Percentiles rank a stretch among this genome's conserved stretches.
These are phyloP conservation scores for Ustilago trichophora DNA, from an alignment of 1,284 basidiomycete species.

Conservation along the genomic window DNA sequence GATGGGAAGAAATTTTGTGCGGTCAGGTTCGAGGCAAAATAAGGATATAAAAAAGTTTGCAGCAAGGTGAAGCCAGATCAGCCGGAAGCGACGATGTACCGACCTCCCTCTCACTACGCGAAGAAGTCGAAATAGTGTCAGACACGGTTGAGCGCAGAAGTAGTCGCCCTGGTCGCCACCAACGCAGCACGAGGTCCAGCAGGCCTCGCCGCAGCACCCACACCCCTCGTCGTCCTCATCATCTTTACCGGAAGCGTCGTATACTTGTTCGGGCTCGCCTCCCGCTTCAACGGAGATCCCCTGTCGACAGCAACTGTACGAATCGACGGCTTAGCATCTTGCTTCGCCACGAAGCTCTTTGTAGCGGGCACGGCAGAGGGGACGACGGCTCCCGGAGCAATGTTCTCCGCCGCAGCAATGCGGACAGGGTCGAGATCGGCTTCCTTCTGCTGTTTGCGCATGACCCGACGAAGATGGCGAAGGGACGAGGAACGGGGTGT, in stretches of 20 bases:
- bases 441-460: slow-evolving; percentile 36
- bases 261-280: too few relatives aligned
- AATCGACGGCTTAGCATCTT: slow-evolving; percentile 12
- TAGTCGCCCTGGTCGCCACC: slow-evolving; percentile 5
- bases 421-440: slow-evolving; percentile 26
- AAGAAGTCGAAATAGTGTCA: slow-evolving; percentile 24
- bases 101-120: too few relatives aligned
- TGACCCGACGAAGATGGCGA: slow-evolving; percentile 29
- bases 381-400: slow-evolving; percentile 25
- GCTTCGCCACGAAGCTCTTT: not conserved
- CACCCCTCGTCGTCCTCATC: not conserved
- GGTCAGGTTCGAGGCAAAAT: too few relatives aligned
- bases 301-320: slow-evolving; percentile 19
- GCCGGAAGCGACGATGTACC: too few relatives aligned
- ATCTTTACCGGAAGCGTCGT: slow-evolving; percentile 6
- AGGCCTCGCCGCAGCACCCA: slow-evolving; percentile 3
- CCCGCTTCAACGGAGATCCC: too few relatives aligned
- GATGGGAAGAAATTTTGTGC: too few relatives aligned
- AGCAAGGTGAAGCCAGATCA: too few relatives aligned
- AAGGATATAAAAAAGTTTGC: too few relatives aligned
- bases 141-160: slow-evolving; percentile 8
- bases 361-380: slow-evolving; percentile 17
- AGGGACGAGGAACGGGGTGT: slow-evolving; percentile 41
- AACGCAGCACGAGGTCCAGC: slow-evolving; percentile 19
- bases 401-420: slow-evolving; percentile 28